phyloP scores from a whole-genome alignment of 139 green algal genomes.

The Micromonas pusilla region DNA sequence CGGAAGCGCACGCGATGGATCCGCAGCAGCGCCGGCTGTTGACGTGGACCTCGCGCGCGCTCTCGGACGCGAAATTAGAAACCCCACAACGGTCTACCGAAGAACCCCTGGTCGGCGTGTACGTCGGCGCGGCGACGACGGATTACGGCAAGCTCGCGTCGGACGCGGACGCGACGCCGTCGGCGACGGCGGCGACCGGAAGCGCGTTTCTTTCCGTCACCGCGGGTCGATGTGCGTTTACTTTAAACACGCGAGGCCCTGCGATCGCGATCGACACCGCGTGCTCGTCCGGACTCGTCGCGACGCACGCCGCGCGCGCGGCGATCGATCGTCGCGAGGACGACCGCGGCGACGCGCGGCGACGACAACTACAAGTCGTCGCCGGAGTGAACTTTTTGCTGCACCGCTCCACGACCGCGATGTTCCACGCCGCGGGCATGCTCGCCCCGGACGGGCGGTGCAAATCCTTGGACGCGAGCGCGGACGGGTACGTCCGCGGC shows the following conservation, averaged over 20 bases:
- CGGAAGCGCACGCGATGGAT: no score
- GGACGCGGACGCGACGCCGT: background rate
- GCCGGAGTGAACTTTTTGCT: slow-evolving; percentile 66
- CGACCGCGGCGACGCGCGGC: no score
- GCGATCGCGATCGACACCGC: slow-evolving; percentile 58
- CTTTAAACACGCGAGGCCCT: slow-evolving; percentile 42
- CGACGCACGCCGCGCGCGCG: slow-evolving; percentile 52
- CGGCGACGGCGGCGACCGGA: background rate
- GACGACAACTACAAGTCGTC: no score
- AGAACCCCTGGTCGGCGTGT: background rate
- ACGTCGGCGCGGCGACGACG: slow-evolving; percentile 23
- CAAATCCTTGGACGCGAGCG: slow-evolving; percentile 59
- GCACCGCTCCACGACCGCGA: slow-evolving; percentile 34
- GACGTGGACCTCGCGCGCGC: background rate
- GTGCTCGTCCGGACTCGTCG: slow-evolving; percentile 70
- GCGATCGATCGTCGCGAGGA: no score
- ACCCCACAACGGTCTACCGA: no score
- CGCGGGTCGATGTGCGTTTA: slow-evolving; percentile 46
- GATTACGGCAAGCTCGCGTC: slow-evolving; percentile 17
- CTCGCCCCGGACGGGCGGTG: slow-evolving; percentile 55
- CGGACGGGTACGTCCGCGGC: slow-evolving; percentile 68
- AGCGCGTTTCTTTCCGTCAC: slow-evolving; percentile 48
- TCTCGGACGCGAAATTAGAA: no score
- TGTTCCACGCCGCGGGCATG: slow-evolving; percentile 56
- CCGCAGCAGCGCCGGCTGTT: background rate